These are phyloP conservation scores for Hericium coralloides DNA, from an alignment of 768 basidiomycete species.

Conservation along the genomic window DNA sequence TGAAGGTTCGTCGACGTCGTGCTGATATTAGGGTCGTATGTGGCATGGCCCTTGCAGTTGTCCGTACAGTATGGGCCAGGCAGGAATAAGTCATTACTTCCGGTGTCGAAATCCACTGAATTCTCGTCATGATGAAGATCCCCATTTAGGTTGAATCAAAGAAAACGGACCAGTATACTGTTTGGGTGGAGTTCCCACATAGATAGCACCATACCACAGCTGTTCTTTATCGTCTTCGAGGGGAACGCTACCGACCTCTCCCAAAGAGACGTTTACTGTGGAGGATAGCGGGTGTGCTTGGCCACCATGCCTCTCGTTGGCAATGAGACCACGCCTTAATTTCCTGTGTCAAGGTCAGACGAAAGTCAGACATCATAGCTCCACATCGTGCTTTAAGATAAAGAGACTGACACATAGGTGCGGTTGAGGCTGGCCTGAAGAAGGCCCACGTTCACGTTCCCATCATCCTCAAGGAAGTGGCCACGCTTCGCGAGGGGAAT, in stretches of 20 bases:
- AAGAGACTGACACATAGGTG: background rate
- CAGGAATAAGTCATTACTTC: constrained; percentile 25
- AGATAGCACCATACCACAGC: constrained; percentile 12
- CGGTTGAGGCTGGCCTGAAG: background rate
- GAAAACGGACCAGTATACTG: constrained; percentile 2
- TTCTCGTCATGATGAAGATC: background rate
- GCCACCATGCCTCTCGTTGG: constrained; percentile 9
- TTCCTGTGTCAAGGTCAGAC: constrained; percentile 7
- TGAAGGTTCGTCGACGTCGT: constrained; percentile 9
- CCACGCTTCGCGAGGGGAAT: background rate
- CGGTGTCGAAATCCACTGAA: constrained; percentile 34
- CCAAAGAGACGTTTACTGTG: background rate
- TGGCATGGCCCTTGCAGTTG: constrained; percentile 18
- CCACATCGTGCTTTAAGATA: background rate
- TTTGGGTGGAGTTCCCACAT: constrained; percentile 9
- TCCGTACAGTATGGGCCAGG: constrained; percentile 22
- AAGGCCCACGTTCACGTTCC: background rate
- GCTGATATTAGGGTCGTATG: background rate
- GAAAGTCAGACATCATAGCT: background rate
- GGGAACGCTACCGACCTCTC: background rate
- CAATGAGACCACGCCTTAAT: constrained; percentile 1
- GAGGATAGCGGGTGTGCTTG: background rate
- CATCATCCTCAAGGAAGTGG: background rate
- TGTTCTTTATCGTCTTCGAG: background rate
- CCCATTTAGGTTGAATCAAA: background rate